Conservation (phyloP, 2,329 filamentous ascomycete species). For the Phyllosticta paracitricarpa region DNA sequence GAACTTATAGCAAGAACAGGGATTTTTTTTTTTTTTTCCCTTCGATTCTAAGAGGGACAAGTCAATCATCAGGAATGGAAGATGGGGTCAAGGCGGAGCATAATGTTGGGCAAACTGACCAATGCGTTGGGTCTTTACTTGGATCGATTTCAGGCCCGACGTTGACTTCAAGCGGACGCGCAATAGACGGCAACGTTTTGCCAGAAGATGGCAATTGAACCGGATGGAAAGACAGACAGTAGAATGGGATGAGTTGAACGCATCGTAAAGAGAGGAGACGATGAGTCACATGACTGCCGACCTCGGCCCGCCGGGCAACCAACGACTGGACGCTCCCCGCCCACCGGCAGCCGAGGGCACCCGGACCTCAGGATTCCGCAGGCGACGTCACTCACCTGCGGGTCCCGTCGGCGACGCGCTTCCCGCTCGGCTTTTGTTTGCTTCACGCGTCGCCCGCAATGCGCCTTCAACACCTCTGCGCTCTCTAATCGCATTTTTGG, state of each 20-base stretch:
- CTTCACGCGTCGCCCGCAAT: constrained; percentile 1
- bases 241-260: background rate
- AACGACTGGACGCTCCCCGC: too few species aligned
- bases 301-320: background rate
- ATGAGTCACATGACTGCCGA: background rate
- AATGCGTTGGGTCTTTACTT: background rate
- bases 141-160: background rate
- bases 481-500: background rate
- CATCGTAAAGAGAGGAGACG: background rate
- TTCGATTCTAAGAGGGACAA: background rate
- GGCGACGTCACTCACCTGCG: constrained; percentile 3
- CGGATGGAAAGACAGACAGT: background rate
- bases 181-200: background rate
- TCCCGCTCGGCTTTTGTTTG: background rate
- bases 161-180: background rate
- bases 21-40: background rate
- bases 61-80: background rate
- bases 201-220: background rate
- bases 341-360: too few species aligned
- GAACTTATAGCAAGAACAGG: background rate
- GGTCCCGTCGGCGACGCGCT: background rate
- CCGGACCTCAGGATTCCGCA: background rate
- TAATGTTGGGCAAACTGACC: background rate
- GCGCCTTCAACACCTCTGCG: background rate
- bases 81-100: background rate